Evolutionary conservation across 1,284 basidiomycete genomes (phyloP), one percentile per base, ranked within the genome.

Genomic region (Cryptococcus sp.): DNA sequence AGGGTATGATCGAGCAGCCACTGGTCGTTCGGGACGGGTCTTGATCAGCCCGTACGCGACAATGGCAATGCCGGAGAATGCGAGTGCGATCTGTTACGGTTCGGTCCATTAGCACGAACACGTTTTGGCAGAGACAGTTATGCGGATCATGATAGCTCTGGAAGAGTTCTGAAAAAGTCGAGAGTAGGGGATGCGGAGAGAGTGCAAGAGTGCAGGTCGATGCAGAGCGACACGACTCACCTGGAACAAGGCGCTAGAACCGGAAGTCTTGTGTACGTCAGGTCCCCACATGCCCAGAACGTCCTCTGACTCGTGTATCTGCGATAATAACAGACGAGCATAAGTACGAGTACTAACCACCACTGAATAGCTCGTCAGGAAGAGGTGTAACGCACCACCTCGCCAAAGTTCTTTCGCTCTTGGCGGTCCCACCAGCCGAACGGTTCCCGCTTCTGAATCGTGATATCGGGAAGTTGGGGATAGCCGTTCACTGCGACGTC

Each of bases 251-350:
- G 78, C 76, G 46, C 60, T 61, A n/a, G 54, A 59, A 13, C 69
- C 71, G 10, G 66, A 54, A 48, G 72, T 75, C 57, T 69, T 65
- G 68, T 73, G 71, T 20, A 86, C 81, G 71, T 94, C 91, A 17
- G 90, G 91, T 47, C 89, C 88, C 90, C 90, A 93, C 88, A 93
- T 90, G 47, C 88, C 88, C 61, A 89, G 80, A 22, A 88, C 81
- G 71, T 94, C 91, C 67, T 93, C 89, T 71, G 86, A 84, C 78
- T 91, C 89, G 67, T 91, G 90, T 39, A 93, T 75, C 90, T 93
- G 70, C 48, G 10, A 23, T 1, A 2, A 13, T 35, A 40, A 39
- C 17, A 31, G 8, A 40, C 3, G 25, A 25, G 3, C 3, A 25
- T 25, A 25, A 25, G 25, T 25, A 25, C 6, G 41, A 19, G 16